Evolutionary conservation across 2,329 filamentous ascomycete genomes (phyloP), one percentile per base, ranked within the genome.

Genomic region (Phoma sp.): DNA sequence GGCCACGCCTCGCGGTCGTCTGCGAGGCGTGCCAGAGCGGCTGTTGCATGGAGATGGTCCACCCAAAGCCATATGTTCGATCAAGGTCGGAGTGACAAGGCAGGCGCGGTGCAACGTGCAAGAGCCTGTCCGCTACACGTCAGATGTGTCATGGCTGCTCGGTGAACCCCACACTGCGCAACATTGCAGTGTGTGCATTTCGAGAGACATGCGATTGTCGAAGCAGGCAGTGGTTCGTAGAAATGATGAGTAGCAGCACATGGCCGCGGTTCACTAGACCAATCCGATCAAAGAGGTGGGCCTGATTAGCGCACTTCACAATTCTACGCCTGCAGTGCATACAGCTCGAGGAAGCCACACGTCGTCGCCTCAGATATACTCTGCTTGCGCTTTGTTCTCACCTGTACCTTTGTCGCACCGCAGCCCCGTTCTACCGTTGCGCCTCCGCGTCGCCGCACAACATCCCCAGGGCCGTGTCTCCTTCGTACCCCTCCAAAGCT

Each of bases 401-500:
- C 51, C 58, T 59, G 52, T 58, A 36, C 47, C 37, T 27, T 41
- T 35, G 69, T 73, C 58, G 64, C 62, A 71, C 70, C 43, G 67
- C 68, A 64, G 62, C 59, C 60, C 56, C 43, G 47, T 25, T 59
- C 41, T 58, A 57, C 56, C 58, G 57, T 60, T 63, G 65, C 64
- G 58, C 43, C 50, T 55, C 55, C 56, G 43, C 58, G 39, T 49
- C 55, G 39, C 51, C 55, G 49, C 55, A 55, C 58, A 58, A 61
- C 64, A 54, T 55, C 60, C 60, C 45, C 58, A 55, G 51, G 56
- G 46, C 59, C 51, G 24, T 55, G 37, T 43, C 44, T 43, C 41
- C 29, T 37, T 15, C 39, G 45, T 47, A 36, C 52, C 52, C 46
- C 44, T 47, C 43, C 29, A 33, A 39, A 32, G 57, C 64, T 64